These are phyloP conservation scores for Fraxinus nigra DNA, from an alignment of 305 asterid species.

Conservation along the genomic window DNA sequence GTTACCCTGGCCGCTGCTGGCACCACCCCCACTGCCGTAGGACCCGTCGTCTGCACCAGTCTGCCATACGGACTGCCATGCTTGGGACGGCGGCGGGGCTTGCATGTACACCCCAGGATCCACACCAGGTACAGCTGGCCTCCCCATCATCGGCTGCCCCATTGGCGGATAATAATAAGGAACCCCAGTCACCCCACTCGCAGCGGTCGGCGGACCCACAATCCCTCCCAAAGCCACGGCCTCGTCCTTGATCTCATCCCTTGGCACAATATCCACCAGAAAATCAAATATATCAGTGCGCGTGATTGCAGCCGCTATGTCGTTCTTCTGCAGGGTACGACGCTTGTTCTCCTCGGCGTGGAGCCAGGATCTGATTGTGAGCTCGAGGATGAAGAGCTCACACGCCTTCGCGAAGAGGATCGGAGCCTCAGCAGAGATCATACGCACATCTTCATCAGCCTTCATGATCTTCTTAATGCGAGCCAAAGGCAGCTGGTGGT, in stretches of 20 bases:
- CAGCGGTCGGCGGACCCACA: constrained; percentile 28
- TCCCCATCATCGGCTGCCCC: constrained; percentile 53
- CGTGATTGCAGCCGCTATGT: constrained; percentile 86
- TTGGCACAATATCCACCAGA: constrained; percentile 82
- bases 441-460: constrained; percentile 93
- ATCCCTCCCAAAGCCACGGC: constrained; percentile 33
- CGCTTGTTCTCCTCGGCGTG: constrained; percentile 98
- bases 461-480: constrained; percentile 91
- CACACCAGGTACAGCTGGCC: constrained; percentile 39
- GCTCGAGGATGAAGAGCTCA: constrained; percentile 90
- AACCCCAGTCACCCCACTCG: constrained; percentile 35
- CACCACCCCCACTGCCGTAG: constrained; percentile 33
- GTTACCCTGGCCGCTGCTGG: constrained; percentile 39
- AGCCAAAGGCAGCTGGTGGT: constrained; percentile 80
- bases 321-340: constrained; percentile 84
- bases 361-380: constrained; percentile 90
- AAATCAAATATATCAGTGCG: constrained; percentile 87
- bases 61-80: constrained; percentile 60
- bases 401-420: constrained; percentile 91
- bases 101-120: constrained; percentile 37
- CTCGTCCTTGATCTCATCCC: constrained; percentile 87
- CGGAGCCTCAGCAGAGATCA: constrained; percentile 95
- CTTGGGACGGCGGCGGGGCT: constrained; percentile 50
- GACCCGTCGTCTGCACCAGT: constrained; percentile 34
- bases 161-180: constrained; percentile 49